A percentile compares a stretch with the other conserved stretches of the same genome.
Evolutionary conservation across 176 grass and related monocot species (phyloP).

Genomic region (Musa acuminata): DNA sequence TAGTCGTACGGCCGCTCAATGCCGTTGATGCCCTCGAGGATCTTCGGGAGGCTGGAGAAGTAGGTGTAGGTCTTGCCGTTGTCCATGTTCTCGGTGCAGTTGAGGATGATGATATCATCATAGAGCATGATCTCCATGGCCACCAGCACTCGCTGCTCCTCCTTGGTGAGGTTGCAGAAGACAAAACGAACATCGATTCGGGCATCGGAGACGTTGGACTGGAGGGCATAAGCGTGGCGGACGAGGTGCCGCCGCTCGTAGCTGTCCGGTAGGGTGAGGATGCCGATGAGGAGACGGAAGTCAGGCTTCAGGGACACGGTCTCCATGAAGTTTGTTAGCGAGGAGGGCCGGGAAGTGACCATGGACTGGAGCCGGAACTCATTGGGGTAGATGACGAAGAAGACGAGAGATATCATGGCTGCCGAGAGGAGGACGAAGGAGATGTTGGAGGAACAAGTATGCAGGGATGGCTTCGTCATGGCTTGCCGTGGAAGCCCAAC

Average conservation of each 20-base stretch:
- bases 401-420: background rate
- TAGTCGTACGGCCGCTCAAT: background rate
- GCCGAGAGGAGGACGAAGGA: background rate
- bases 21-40: background rate
- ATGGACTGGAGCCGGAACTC: background rate
- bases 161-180: constrained; percentile 12
- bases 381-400: background rate
- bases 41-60: background rate
- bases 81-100: constrained; percentile 13
- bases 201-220: background rate
- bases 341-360: background rate
- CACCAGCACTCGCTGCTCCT: constrained; percentile 4
- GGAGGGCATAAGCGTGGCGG: background rate
- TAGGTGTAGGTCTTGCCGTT: constrained; percentile 4
- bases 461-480: no score
- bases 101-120: constrained; percentile 5
- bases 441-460: no score
- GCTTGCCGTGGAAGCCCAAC: no score
- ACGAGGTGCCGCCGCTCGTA: constrained; percentile 7
- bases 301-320: background rate
- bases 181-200: constrained; percentile 1
- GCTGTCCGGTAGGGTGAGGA: background rate
- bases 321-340: background rate
- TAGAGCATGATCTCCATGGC: constrained; percentile 7
- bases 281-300: background rate